A percentile compares a stretch with the other conserved stretches of the same genome.
phyloP scores from a whole-genome alignment of 116 monocot genomes.

The Phalaenopsis hybrid region DNA sequence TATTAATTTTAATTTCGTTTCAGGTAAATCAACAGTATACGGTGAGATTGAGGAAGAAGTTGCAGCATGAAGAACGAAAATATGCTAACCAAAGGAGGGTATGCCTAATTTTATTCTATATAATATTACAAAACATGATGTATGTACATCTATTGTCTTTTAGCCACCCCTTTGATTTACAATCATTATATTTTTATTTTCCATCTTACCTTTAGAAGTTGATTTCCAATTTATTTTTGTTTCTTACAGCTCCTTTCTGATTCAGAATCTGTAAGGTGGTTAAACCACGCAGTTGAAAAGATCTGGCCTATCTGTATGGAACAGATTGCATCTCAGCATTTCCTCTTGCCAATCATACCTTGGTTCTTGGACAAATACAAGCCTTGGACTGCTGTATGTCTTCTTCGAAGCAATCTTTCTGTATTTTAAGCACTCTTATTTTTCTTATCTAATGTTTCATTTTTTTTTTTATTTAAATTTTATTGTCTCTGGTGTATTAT shows the following conservation, averaged over 20 bases:
- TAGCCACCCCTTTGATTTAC: background rate
- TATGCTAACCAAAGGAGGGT: constrained; percentile 67
- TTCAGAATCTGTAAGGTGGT: constrained; percentile 82
- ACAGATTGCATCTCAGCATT: constrained; percentile 70
- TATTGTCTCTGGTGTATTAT: background rate
- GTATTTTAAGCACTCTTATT: background rate
- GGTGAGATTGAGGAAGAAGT: constrained; percentile 45
- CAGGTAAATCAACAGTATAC: constrained; percentile 64
- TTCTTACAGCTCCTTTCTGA: constrained; percentile 83
- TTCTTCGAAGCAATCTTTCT: background rate
- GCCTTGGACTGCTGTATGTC: constrained; percentile 81
- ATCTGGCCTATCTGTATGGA: constrained; percentile 97
- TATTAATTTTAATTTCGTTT: background rate
- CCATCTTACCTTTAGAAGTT: background rate
- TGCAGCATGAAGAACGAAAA: constrained; percentile 73
- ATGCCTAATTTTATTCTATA: constrained; percentile 8
- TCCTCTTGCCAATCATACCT: constrained; percentile 81
- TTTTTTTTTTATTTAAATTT: background rate
- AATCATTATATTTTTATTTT: background rate
- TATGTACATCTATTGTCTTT: background rate
- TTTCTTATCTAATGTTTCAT: background rate
- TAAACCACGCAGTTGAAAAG: constrained; percentile 81
- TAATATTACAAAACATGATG: background rate
- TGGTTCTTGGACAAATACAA: constrained; percentile 97
- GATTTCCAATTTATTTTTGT: background rate